A percentile compares a stretch with the other conserved stretches of the same genome.
These are phyloP conservation scores for Colletotrichum karsti DNA, from an alignment of 2,329 filamentous ascomycete genomes.

Conservation along the genomic window DNA sequence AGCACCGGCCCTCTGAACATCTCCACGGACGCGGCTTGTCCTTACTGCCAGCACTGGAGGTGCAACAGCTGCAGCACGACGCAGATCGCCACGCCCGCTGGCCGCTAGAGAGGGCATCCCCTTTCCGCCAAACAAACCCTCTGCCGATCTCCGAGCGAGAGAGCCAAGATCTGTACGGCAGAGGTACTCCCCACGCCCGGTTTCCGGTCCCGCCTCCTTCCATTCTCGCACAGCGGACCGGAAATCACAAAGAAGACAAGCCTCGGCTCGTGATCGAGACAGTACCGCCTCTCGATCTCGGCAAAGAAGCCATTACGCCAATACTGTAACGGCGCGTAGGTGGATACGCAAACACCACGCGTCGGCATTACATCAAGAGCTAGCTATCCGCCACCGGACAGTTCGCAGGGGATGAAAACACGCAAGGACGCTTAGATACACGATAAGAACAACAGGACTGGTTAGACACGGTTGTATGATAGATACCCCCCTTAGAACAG, in stretches of 20 bases:
- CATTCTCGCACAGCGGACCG: too few species aligned
- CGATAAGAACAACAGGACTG: not conserved
- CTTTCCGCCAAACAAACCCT: not conserved
- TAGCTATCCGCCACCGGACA: too few species aligned
- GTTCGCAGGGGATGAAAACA: not conserved
- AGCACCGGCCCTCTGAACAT: not conserved
- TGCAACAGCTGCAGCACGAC: not conserved
- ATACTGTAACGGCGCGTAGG: too few species aligned
- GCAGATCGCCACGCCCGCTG: not conserved
- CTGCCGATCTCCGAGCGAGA: not conserved
- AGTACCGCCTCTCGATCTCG: too few species aligned
- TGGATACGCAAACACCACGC: too few species aligned
- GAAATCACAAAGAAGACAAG: too few species aligned
- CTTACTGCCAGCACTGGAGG: not conserved
- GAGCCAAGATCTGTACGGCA: not conserved
- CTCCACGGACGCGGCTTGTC: not conserved
- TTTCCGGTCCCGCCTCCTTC: too few species aligned
- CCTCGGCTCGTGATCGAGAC: too few species aligned
- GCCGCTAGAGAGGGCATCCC: not conserved
- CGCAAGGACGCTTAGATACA: not conserved
- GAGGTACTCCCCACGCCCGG: too few species aligned
- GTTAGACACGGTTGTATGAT: not conserved
- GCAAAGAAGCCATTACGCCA: too few species aligned
- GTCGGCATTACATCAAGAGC: not conserved
- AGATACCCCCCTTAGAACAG: not conserved